Base-by-base conservation (phyloP, 306 rosid species). In the Leucaena leucocephala region DNA sequence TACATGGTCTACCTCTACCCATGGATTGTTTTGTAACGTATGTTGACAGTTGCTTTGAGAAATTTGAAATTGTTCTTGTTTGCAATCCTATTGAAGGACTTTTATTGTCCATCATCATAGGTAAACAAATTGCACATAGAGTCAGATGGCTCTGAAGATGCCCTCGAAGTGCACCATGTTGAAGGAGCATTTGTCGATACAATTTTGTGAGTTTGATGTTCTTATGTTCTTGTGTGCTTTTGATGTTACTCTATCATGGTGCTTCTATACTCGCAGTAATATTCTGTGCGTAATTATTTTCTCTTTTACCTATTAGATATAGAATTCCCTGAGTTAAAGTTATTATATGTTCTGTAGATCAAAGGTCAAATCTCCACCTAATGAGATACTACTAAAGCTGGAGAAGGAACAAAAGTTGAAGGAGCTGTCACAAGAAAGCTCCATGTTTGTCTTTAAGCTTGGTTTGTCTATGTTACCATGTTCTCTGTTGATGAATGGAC, bases 101-200 rank as follows among this genome's bases (percentile, higher is more conserved):
- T 48, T 22, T 36, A 34, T 52, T 74, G n/a, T 77, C 64, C 76
- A 35, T 78, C 75, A 14, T 74, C 79, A 76, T 85, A 95, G 99
- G 88, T 95, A 76, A 91, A 95, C 86, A 95, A 83, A 76, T 74
- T 93, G 85, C 87, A 86, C 82, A 58, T 72, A 42, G 98, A 94
- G 75, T 86, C 97, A 58, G 96, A 87, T 81, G 89, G 82, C 80
- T 58, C 73, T 38, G 83, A 48, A 16, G 92, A 90, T 21, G 85
- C 87, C 72, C 89, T 88, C 67, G 99, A 95, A 74, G 81, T 61
- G 83, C 89, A 90, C 85, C 90, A 91, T 73, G 94, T 93, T 75
- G 99, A 95, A 85, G 91, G 92, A 81, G 99, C 98, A 75, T 95
- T 93, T 87, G 96, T 93, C 21, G 99, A 95, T 84, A 88, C 94